phyloP scores from a whole-genome alignment of 2,329 filamentous ascomycete species.

The Apiospora aurea region DNA sequence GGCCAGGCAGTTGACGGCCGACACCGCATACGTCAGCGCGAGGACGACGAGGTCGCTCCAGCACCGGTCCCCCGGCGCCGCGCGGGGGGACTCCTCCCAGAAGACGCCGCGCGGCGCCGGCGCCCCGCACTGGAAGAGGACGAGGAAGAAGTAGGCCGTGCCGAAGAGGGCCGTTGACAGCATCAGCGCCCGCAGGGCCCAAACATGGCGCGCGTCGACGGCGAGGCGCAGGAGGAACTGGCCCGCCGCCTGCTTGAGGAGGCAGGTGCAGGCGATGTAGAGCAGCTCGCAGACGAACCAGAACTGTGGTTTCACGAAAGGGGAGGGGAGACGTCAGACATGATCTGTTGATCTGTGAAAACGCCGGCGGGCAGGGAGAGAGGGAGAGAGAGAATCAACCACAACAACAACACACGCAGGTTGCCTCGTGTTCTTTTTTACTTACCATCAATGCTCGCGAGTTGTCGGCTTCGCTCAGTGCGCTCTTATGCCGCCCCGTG shows the following conservation, averaged over 20 bases:
- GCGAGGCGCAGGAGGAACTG: conserved; percentile 25
- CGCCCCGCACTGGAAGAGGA: conserved; percentile 25
- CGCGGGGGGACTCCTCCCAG: conserved; percentile 24
- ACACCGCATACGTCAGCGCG: conserved; percentile 13
- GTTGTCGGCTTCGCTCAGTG: background rate
- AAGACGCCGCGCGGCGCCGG: background rate
- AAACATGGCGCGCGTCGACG: conserved; percentile 21
- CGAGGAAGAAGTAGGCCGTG: conserved; percentile 25
- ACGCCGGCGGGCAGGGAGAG: no score
- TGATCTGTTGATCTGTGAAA: no score
- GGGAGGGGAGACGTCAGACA: no score
- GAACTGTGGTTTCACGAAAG: background rate
- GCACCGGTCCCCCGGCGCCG: conserved; percentile 1
- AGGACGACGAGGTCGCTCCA: conserved; percentile 25
- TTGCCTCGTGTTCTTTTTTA: background rate
- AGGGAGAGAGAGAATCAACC: background rate
- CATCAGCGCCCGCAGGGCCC: conserved; percentile 22
- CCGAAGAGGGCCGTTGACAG: conserved; percentile 20
- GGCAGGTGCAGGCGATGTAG: conserved; percentile 25
- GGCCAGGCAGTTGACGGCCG: conserved; percentile 22
- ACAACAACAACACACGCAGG: no score
- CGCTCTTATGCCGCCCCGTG: background rate
- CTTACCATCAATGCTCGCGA: conserved; percentile 22
- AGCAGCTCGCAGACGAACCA: conserved; percentile 26
- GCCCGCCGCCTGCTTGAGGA: conserved; percentile 24